Base-by-base conservation (phyloP, 176 grass and related monocot species). In the Rhynchospora pubera region DNA sequence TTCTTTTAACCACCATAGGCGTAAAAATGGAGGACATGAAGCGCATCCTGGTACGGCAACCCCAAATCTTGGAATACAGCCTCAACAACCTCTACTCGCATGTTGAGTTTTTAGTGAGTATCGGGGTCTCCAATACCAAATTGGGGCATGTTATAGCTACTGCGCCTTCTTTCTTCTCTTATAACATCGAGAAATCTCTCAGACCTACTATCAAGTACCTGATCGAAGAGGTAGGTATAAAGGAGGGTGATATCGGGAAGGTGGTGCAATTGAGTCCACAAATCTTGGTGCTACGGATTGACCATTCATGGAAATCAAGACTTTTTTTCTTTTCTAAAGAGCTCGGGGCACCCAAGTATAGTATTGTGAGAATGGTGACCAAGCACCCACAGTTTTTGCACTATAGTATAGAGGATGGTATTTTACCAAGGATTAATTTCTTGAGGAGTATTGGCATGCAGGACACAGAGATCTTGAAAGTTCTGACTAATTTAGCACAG, bases 361-460 rank as follows among this genome's bases (percentile, higher is more conserved):
- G 62, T 76, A 88, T 98, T 83, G 96, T 94, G 73, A 98, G 94
- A 59, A 94, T 98, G 96, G 90, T 94, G 79, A 93, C 84, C 52
- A 98, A 98, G 67, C 95, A 98, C 81, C 96, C 92, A 24, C 96
- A 93, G 78, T 89, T 98, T 65, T 93, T 94, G 79, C 92, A 98
- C 83, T 98, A 98, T 89, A 98, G 92, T 87, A 94, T 98, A 79
- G 85, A 98, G 81, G 89, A 98, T 86, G 96, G 96, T 66, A 93
- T 98, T 79, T 85, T 98, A 85, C 96, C 92, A 83, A 86, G 90
- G 83, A 91, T 98, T 75, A 91, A 94, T 77, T 98, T 93, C 23
- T 85, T 94, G 46, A 93, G 96, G 88, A 91, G 96, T 73, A 94
- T 98, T 82, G 89, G 96, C 50, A 90, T 98, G 96, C 39, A 69